Conservation (phyloP, 768 basidiomycete genomes). For the Exsudoporus frostii region DNA sequence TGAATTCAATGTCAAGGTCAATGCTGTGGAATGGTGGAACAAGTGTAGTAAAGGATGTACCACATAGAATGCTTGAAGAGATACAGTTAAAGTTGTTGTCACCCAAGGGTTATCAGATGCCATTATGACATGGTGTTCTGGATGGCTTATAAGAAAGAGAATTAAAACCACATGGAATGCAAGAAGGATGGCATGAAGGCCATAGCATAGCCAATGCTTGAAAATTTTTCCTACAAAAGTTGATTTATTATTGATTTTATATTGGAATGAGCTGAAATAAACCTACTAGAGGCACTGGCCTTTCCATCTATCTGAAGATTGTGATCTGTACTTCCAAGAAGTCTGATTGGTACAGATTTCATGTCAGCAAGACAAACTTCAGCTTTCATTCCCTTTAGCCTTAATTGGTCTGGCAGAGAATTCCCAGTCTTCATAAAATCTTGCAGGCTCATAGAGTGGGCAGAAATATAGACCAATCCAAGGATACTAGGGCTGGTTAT, state of each 20-base stretch:
- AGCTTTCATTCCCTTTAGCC: background rate
- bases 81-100: background rate
- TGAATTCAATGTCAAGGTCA: background rate
- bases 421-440: background rate
- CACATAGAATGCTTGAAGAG: slow-evolving; percentile 2
- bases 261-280: background rate
- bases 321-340: background rate
- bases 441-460: background rate
- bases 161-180: background rate
- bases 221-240: background rate
- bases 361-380: background rate
- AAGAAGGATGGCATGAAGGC: background rate
- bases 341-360: background rate
- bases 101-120: background rate
- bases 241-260: background rate
- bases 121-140: background rate
- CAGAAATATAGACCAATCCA: background rate
- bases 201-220: background rate
- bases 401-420: background rate
- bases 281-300: too few species aligned
- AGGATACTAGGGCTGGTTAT: background rate
- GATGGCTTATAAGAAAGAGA: background rate
- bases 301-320: background rate
- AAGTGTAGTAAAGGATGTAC: background rate
- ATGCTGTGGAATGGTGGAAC: background rate